phyloP scores from a whole-genome alignment of 2,329 filamentous ascomycete species.

The Trichoderma lentiforme region DNA sequence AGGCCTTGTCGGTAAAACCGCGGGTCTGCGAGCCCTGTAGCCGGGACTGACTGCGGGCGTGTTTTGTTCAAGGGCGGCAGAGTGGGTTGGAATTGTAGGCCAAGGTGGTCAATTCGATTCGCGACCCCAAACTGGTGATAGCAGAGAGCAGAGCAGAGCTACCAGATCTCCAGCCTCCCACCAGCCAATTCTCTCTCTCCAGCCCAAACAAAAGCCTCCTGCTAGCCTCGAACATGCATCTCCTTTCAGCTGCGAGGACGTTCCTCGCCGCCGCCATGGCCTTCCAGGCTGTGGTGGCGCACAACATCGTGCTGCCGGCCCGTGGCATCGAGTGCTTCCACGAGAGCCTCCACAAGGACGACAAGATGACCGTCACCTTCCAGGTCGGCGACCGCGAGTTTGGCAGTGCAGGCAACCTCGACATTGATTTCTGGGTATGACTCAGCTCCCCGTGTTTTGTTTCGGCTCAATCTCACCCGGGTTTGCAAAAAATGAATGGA shows the following conservation, averaged over 20 bases:
- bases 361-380: slow-evolving; percentile 98
- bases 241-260: slow-evolving; percentile 40
- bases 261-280: slow-evolving; percentile 40
- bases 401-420: slow-evolving; percentile 87
- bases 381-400: slow-evolving; percentile 97
- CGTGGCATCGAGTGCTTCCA: slow-evolving; percentile 98
- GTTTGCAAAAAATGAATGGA: not conserved
- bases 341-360: slow-evolving; percentile 85
- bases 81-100: slow-evolving; percentile 4
- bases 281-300: slow-evolving; percentile 64
- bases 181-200: not conserved
- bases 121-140: slow-evolving; percentile 8
- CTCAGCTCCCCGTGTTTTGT: not conserved
- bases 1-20: slow-evolving; percentile 19
- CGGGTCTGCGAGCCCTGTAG: slow-evolving; percentile 4
- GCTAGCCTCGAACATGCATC: slow-evolving; percentile 26
- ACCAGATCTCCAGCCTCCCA: not conserved
- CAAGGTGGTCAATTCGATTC: slow-evolving; percentile 22
- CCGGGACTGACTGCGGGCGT: not conserved
- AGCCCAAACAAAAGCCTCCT: not conserved
- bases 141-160: not conserved
- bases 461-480: not conserved
- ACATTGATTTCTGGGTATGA: slow-evolving; percentile 96
- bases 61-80: not conserved
- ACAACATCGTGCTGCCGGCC: slow-evolving; percentile 93